These are phyloP conservation scores for Chlorella sp. DNA, from an alignment of 139 green algal species.

Conservation along the genomic window DNA sequence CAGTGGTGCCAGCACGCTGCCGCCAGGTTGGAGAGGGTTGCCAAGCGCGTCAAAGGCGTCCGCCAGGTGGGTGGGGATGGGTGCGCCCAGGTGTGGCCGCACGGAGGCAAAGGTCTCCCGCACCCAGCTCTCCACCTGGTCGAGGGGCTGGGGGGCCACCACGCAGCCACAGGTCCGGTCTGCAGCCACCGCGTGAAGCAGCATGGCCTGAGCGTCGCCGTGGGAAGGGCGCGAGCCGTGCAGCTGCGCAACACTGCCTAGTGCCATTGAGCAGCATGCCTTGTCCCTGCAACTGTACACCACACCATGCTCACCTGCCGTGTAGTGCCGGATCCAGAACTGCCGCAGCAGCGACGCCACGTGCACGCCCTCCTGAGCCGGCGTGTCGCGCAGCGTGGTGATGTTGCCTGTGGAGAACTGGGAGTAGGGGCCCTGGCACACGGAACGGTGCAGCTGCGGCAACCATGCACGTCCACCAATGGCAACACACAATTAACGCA, in stretches of 20 bases:
- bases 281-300: too few species aligned
- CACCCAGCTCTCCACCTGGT: slow-evolving; percentile 21
- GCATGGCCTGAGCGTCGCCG: too few species aligned
- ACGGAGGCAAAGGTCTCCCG: slow-evolving; percentile 23
- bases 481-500: too few species aligned
- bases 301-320: slow-evolving; percentile 3
- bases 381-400: slow-evolving; percentile 30
- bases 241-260: too few species aligned
- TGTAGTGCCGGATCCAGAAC: slow-evolving; percentile 33
- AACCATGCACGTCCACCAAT: too few species aligned
- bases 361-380: slow-evolving; percentile 15
- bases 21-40: too few species aligned
- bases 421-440: slow-evolving; percentile 15
- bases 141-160: slow-evolving; percentile 29
- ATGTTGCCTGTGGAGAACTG: slow-evolving; percentile 36
- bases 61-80: neutral
- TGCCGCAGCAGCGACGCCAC: slow-evolving; percentile 17
- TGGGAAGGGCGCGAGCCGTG: too few species aligned
- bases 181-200: neutral
- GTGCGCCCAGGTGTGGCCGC: neutral
- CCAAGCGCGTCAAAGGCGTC: neutral
- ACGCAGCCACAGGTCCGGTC: slow-evolving; percentile 16
- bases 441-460: slow-evolving; percentile 27
- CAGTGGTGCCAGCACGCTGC: too few species aligned
- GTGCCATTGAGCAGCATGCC: neutral